A percentile compares a stretch with the other conserved stretches of the same genome.
Evolutionary conservation across 2,329 filamentous ascomycete species (phyloP).

Genomic region (Ascocoryne sarcoides): DNA sequence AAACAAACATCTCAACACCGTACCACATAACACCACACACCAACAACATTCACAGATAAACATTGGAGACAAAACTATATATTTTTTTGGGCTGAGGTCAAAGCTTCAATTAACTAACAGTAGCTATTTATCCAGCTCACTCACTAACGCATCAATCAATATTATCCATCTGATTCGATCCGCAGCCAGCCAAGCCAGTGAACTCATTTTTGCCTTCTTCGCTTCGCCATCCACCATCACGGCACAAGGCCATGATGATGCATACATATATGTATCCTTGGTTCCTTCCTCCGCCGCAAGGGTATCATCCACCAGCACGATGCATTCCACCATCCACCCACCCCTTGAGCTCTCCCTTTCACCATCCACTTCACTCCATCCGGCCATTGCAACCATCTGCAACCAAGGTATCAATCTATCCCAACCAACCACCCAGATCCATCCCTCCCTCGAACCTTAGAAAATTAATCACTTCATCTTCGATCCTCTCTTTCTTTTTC

Average conservation of each 20-base stretch:
- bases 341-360: constrained; percentile 1
- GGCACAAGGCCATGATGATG: too few relatives aligned
- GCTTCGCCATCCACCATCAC: background rate
- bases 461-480: background rate
- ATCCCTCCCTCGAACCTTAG: too few relatives aligned
- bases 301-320: constrained; percentile 1
- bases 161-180: background rate
- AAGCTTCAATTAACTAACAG: background rate
- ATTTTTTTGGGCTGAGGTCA: too few relatives aligned
- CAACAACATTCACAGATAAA: too few relatives aligned
- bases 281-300: background rate
- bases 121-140: background rate
- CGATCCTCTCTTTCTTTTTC: constrained; percentile 1
- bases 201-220: background rate
- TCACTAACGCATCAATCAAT: background rate
- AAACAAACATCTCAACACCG: too few relatives aligned
- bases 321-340: constrained; percentile 1
- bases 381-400: background rate
- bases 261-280: too few relatives aligned
- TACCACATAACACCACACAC: too few relatives aligned
- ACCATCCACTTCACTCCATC: background rate
- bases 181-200: background rate
- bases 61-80: too few relatives aligned
- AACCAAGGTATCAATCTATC: background rate
- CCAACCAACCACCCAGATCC: background rate